These are phyloP conservation scores for Candida cerambycidarum DNA, from an alignment of 805 yeast species.

Conservation along the genomic window DNA sequence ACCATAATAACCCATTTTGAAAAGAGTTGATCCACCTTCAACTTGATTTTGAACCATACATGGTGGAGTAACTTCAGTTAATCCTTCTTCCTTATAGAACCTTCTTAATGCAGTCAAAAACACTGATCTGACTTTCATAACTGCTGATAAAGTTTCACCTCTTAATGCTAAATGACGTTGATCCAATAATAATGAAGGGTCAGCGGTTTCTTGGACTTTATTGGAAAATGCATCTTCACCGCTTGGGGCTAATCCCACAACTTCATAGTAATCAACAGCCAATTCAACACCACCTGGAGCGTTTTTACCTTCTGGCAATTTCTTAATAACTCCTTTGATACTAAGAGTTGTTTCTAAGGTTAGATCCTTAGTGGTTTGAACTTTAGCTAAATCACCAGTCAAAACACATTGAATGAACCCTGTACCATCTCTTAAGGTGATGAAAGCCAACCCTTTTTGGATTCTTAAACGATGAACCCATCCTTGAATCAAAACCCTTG, in stretches of 20 bases:
- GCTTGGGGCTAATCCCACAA: slow-evolving; percentile 91
- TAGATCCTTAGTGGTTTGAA: slow-evolving; percentile 77
- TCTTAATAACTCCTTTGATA: slow-evolving; percentile 75
- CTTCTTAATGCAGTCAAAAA: slow-evolving; percentile 72
- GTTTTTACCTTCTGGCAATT: slow-evolving; percentile 91
- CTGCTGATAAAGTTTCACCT: slow-evolving; percentile 91
- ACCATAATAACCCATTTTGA: slow-evolving; percentile 91
- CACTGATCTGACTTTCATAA: slow-evolving; percentile 91
- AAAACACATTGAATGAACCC: slow-evolving; percentile 88
- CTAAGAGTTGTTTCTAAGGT: slow-evolving; percentile 86
- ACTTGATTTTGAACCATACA: slow-evolving; percentile 99
- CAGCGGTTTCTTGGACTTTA: slow-evolving; percentile 90
- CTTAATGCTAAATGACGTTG: slow-evolving; percentile 95
- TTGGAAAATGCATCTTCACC: slow-evolving; percentile 96
- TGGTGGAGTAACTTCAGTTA: slow-evolving; percentile 96
- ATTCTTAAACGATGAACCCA: slow-evolving; percentile 95
- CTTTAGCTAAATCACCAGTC: slow-evolving; percentile 88
- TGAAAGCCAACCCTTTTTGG: slow-evolving; percentile 88
- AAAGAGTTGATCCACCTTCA: slow-evolving; percentile 97
- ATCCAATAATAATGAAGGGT: slow-evolving; percentile 88
- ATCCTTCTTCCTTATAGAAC: slow-evolving; percentile 69
- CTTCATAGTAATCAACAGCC: slow-evolving; percentile 82
- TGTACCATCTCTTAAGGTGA: slow-evolving; percentile 93
- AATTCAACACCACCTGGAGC: slow-evolving; percentile 98
- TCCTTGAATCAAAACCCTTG: slow-evolving; percentile 79